These are phyloP conservation scores for Globisporangium radiosum DNA, from an alignment of 352 stramenopile genomes.

Conservation along the genomic window DNA sequence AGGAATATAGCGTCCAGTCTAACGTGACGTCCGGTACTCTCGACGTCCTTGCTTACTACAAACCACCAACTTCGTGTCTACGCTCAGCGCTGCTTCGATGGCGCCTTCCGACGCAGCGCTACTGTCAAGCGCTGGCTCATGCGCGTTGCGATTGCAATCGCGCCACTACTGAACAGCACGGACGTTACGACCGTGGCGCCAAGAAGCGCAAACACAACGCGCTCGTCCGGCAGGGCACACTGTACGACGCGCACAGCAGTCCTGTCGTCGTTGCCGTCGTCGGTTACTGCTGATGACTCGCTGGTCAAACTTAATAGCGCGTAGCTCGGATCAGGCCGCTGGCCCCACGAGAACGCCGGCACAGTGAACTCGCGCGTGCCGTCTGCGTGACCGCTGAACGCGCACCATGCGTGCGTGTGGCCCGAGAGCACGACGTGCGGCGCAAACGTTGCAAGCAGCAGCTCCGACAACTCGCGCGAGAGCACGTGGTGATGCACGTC, in stretches of 20 bases:
- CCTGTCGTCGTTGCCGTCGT: not conserved
- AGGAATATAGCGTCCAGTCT: too few relatives aligned
- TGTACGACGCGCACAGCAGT: not conserved
- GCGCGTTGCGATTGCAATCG: not conserved
- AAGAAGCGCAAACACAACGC: not conserved
- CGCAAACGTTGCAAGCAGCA: conserved; percentile 39
- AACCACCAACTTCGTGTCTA: not conserved
- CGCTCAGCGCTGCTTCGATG: conserved; percentile 2
- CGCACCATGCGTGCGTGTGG: conserved; percentile 72
- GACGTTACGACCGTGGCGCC: not conserved
- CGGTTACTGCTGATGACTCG: not conserved
- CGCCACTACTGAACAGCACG: not conserved
- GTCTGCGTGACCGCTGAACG: conserved; percentile 23
- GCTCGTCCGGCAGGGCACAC: not conserved
- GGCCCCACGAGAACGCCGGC: conserved; percentile 71
- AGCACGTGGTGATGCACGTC: conserved; percentile 62
- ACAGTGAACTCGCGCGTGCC: conserved; percentile 52
- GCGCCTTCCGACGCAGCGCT: not conserved
- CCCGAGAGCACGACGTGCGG: conserved; percentile 59
- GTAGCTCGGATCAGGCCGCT: conserved; percentile 76
- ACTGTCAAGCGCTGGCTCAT: too few relatives aligned
- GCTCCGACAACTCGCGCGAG: conserved; percentile 38
- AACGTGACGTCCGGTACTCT: not conserved
- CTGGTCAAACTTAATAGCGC: conserved; percentile 31
- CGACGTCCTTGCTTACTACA: not conserved